Base-by-base conservation (phyloP, 345 rosid species). In the Pistacia atlantica region DNA sequence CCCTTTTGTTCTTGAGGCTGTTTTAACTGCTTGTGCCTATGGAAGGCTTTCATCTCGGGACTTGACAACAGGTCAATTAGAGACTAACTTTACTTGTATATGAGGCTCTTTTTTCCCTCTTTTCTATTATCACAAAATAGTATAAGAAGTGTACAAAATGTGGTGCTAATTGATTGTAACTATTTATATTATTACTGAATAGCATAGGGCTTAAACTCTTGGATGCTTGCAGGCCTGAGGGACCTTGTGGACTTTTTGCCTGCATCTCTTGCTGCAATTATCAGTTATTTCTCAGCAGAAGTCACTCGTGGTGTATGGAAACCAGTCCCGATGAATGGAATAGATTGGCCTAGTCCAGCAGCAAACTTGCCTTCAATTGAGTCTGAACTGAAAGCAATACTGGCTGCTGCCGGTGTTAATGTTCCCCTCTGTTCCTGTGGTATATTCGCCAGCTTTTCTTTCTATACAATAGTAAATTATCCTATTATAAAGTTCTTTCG, bases 261-360 rank as follows among this genome's bases (percentile, higher is more conserved):
- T 35, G 94, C 92, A 55, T 87, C 91, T 58, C 38, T 89, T 76
- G 94, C 87, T 9, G 62, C 74, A 35, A 84, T 90, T 65, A 74
- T 88, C 73, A 90, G 83, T 79, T 90, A 89, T 75, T 89, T 89
- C 71, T 77, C 91, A 37, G 92, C 92, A 37, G 94, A 90, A 82
- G 78, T 86, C 38, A 89, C 82, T 67, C 90, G 92, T 55, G 94
- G 92, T 64, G 77, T 83, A 28, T 89, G 92, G 94, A 86, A 87
- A 80, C 86, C 84, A 69, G 94, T 89, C 67, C 86, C 84, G 9
- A 90, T 90, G 92, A 90, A 90, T 80, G 94, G 94, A 76, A 86
- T 76, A 46, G 94, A 90, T 69, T 90, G 94, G 94, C 94, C 94
- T 35, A 90, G 92, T 86, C 94, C 94, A 51, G 78, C 87, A 28